Conservation (phyloP, 805 yeast species). For the Saturnispora diversa region DNA sequence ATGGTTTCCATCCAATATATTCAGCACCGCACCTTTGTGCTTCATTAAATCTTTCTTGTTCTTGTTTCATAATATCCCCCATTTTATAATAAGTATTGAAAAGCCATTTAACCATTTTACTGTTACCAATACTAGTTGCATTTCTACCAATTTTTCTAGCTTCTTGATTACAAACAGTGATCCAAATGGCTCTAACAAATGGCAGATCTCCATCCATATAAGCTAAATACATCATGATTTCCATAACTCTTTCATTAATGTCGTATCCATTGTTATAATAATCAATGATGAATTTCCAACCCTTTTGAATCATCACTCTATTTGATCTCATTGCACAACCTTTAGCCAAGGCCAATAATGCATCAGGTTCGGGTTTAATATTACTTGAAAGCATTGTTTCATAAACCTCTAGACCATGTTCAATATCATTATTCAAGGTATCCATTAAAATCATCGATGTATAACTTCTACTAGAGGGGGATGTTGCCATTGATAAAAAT, state of each 20-base stretch:
- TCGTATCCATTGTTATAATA: slow-evolving; percentile 38
- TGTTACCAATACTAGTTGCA: slow-evolving; percentile 19
- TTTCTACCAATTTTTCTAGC: slow-evolving; percentile 17
- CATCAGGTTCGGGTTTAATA: slow-evolving; percentile 33
- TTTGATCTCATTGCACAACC: slow-evolving; percentile 50
- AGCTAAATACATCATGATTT: slow-evolving; percentile 67
- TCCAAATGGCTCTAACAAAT: slow-evolving; percentile 60
- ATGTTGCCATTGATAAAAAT: slow-evolving; percentile 55
- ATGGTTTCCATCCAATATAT: slow-evolving; percentile 20
- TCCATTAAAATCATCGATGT: slow-evolving; percentile 63
- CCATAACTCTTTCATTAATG: slow-evolving; percentile 40
- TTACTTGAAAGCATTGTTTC: slow-evolving; percentile 48
- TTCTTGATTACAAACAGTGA: slow-evolving; percentile 22
- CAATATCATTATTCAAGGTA: slow-evolving; percentile 53
- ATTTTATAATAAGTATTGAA: slow-evolving; percentile 33
- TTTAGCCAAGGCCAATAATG: slow-evolving; percentile 51
- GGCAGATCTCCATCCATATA: slow-evolving; percentile 72
- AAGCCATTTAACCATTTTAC: slow-evolving; percentile 31
- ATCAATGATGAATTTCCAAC: slow-evolving; percentile 74
- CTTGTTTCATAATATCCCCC: slow-evolving; percentile 6
- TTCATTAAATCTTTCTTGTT: neutral
- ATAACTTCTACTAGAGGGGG: slow-evolving; percentile 64
- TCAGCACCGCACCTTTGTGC: slow-evolving; percentile 17
- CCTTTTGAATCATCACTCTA: slow-evolving; percentile 39
- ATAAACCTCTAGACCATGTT: slow-evolving; percentile 67